phyloP scores from a whole-genome alignment of 805 yeast genomes.

The Lachancea sp. region DNA sequence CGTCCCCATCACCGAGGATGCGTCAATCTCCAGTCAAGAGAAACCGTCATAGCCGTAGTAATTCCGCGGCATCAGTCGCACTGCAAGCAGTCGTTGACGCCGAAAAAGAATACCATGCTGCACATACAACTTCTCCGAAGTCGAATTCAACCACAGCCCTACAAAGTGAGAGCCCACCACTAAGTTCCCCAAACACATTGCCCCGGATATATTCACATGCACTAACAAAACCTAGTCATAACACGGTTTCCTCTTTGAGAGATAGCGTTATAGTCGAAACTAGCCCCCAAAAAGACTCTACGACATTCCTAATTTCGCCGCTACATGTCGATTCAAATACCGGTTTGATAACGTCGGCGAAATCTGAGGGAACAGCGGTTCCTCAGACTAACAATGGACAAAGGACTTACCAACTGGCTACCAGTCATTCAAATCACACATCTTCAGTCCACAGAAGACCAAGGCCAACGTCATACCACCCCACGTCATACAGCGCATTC shows the following conservation, averaged over 20 bases:
- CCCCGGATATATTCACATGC: conserved; percentile 7
- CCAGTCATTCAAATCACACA: conserved; percentile 1
- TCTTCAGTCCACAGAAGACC: conserved; percentile 50
- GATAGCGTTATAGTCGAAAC: conserved; percentile 25
- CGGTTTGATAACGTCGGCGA: background rate
- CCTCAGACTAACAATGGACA: background rate
- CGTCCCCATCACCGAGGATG: conserved; percentile 30
- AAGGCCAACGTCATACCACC: conserved; percentile 81
- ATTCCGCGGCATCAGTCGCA: conserved; percentile 56
- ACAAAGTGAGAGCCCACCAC: conserved; percentile 1
- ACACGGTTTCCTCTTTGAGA: conserved; percentile 16
- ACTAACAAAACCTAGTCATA: conserved; percentile 3
- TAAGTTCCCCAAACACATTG: conserved; percentile 1
- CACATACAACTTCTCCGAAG: background rate
- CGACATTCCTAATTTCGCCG: background rate
- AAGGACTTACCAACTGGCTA: background rate
- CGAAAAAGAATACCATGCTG: conserved; percentile 30
- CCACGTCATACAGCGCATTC: conserved; percentile 27
- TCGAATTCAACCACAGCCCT: conserved; percentile 6
- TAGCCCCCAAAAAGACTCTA: conserved; percentile 17
- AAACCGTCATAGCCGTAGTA: conserved; percentile 34
- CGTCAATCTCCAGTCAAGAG: conserved; percentile 19
- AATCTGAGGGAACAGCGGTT: background rate
- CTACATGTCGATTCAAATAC: conserved; percentile 1
- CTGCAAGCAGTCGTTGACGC: conserved; percentile 71